phyloP scores from a whole-genome alignment of 495 filamentous ascomycete species.

The Trichoderma asperelloides region DNA sequence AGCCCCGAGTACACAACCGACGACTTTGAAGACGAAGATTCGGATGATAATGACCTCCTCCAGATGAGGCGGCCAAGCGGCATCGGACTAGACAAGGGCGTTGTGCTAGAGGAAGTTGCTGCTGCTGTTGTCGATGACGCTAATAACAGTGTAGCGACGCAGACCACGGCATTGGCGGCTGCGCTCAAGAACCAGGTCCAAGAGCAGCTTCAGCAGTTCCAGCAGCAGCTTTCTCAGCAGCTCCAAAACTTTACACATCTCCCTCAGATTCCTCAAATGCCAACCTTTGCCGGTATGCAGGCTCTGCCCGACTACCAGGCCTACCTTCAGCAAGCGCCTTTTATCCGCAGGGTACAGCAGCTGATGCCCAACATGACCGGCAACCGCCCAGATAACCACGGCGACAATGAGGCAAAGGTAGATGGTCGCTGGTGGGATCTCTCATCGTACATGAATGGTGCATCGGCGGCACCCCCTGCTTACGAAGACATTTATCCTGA shows the following conservation, averaged over 20 bases:
- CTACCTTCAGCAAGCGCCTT: constrained; percentile 39
- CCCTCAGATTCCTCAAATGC: constrained; percentile 38
- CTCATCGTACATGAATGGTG: constrained; percentile 30
- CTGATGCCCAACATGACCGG: constrained; percentile 53
- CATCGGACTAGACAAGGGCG: constrained; percentile 17
- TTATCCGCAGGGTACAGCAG: constrained; percentile 66
- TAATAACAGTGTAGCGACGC: constrained; percentile 36
- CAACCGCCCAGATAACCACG: constrained; percentile 29
- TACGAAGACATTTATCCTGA: constrained; percentile 74
- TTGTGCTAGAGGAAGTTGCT: constrained; percentile 16
- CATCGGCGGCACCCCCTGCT: constrained; percentile 50
- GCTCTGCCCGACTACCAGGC: constrained; percentile 64
- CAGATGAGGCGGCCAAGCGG: constrained; percentile 28
- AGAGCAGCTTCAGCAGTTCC: constrained; percentile 70
- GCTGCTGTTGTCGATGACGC: constrained; percentile 17
- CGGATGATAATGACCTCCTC: constrained; percentile 27
- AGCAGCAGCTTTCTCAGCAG: constrained; percentile 50
- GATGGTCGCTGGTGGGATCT: constrained; percentile 65
- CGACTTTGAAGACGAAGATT: constrained; percentile 30
- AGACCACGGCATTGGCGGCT: constrained; percentile 52
- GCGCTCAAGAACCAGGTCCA: constrained; percentile 71
- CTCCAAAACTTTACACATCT: constrained; percentile 37
- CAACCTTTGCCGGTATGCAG: constrained; percentile 42
- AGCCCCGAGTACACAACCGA: constrained; percentile 34
- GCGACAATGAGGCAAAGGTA: constrained; percentile 29